Conservation (phyloP, 2,329 filamentous ascomycete species). For the Amphichorda felina region DNA sequence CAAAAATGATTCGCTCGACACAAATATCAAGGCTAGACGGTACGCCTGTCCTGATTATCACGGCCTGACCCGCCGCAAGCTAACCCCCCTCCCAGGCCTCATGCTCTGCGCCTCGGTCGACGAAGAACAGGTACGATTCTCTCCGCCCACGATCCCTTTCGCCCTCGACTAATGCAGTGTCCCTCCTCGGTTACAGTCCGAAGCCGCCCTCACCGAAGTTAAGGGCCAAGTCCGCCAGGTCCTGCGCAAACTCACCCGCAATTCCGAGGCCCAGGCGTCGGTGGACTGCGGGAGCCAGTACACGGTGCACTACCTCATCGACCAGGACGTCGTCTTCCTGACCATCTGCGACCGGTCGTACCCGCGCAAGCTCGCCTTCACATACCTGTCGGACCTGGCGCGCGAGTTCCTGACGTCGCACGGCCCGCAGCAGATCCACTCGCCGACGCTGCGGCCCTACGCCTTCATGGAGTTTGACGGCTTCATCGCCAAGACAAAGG, state of each 20-base stretch:
- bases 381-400: slow-evolving; percentile 87
- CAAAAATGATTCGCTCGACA: slow-evolving; percentile 73
- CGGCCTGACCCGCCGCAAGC: background rate
- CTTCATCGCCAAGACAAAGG: slow-evolving; percentile 86
- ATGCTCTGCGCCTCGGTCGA: slow-evolving; percentile 93
- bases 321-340: slow-evolving; percentile 75
- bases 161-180: background rate
- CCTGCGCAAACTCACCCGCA: slow-evolving; percentile 76
- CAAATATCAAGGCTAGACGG: slow-evolving; percentile 92
- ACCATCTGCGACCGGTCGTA: slow-evolving; percentile 90
- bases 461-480: slow-evolving; percentile 97
- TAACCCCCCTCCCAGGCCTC: slow-evolving; percentile 49
- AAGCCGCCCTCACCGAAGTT: slow-evolving; percentile 70
- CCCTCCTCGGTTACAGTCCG: slow-evolving; percentile 31
- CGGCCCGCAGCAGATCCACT: slow-evolving; percentile 59
- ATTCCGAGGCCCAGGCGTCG: slow-evolving; percentile 79
- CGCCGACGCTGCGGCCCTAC: slow-evolving; percentile 71
- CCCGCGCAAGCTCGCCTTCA: slow-evolving; percentile 96
- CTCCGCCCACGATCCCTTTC: slow-evolving; percentile 1
- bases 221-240: slow-evolving; percentile 86
- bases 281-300: slow-evolving; percentile 72
- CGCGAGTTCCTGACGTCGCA: slow-evolving; percentile 87
- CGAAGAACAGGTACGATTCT: slow-evolving; percentile 56
- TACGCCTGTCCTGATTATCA: slow-evolving; percentile 21
- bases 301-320: slow-evolving; percentile 84